phyloP scores from a whole-genome alignment of 179 eudicot species.

The Beta macrorhiza region DNA sequence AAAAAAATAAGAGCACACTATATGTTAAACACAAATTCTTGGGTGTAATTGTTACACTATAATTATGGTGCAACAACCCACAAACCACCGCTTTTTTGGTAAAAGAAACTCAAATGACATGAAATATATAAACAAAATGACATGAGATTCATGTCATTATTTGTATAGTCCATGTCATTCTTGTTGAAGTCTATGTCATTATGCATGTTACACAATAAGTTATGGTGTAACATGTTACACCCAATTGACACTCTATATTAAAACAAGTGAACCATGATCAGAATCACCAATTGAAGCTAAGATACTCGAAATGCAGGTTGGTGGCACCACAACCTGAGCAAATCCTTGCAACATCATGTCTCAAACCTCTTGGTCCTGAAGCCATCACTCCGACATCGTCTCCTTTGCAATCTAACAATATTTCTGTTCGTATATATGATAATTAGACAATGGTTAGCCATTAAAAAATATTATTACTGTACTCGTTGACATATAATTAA shows the following conservation, averaged over 20 bases:
- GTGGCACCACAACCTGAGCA: slow-evolving; percentile 36
- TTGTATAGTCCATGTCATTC: no score
- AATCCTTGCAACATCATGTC: slow-evolving; percentile 54
- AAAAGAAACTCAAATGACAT: no score
- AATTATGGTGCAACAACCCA: no score
- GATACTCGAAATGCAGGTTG: slow-evolving; percentile 47
- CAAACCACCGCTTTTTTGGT: no score
- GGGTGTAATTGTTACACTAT: no score
- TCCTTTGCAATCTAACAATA: slow-evolving; percentile 39
- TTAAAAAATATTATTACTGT: not conserved
- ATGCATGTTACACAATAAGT: no score
- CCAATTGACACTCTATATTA: not conserved
- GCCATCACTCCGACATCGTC: slow-evolving; percentile 45
- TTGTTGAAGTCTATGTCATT: no score
- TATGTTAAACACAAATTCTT: no score
- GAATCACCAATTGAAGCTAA: slow-evolving; percentile 57
- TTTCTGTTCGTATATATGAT: slow-evolving; percentile 28
- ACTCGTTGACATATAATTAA: no score
- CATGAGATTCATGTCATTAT: no score
- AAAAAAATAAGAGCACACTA: not conserved
- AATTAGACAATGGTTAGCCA: not conserved
- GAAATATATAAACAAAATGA: no score
- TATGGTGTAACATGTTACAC: no score
- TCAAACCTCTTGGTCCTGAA: slow-evolving; percentile 53
- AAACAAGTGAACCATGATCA: not conserved